A percentile compares a stretch with the other conserved stretches of the same genome.
Evolutionary conservation across 148 eudicot species (phyloP).

Genomic region (Rheum nobile): DNA sequence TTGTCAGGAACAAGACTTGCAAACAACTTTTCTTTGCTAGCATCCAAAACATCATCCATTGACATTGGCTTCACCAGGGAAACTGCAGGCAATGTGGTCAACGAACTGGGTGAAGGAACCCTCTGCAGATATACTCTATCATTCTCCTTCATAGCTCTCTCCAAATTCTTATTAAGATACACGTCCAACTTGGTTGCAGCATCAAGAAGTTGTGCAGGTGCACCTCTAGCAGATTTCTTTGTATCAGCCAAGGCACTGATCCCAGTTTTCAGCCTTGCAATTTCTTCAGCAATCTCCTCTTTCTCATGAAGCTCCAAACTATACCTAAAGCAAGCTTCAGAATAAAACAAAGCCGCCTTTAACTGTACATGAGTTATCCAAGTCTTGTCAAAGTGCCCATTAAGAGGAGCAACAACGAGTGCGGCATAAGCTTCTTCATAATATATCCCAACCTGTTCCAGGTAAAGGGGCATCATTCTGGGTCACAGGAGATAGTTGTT

Average conservation of each 20-base stretch:
- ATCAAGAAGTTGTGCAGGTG: constrained; percentile 80
- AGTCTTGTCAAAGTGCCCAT: constrained; percentile 71
- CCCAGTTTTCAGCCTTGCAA: constrained; percentile 76
- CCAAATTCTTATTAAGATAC: constrained; percentile 61
- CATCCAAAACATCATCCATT: constrained; percentile 78
- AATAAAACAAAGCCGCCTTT: constrained; percentile 81
- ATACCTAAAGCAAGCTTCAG: constrained; percentile 93
- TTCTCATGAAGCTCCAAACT: constrained; percentile 90
- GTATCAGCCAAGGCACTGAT: constrained; percentile 57
- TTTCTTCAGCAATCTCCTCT: constrained; percentile 97
- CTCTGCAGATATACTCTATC: constrained; percentile 96
- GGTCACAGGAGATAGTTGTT: background rate
- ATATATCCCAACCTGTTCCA: constrained; percentile 64
- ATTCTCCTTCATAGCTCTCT: constrained; percentile 90
- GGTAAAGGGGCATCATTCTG: background rate
- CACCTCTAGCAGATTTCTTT: constrained; percentile 63
- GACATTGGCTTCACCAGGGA: constrained; percentile 74
- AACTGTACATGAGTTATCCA: constrained; percentile 93
- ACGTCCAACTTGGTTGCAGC: constrained; percentile 74
- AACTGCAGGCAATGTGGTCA: constrained; percentile 67
- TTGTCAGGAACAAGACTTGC: constrained; percentile 91
- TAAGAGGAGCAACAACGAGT: constrained; percentile 67
- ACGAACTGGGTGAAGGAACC: constrained; percentile 69
- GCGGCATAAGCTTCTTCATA: constrained; percentile 94
- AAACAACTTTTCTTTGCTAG: constrained; percentile 87